Percentiles rank a stretch among this genome's conserved stretches.
Evolutionary conservation across 2,329 filamentous ascomycete genomes (phyloP).

Genomic region (Pyrenochaeta sp.): DNA sequence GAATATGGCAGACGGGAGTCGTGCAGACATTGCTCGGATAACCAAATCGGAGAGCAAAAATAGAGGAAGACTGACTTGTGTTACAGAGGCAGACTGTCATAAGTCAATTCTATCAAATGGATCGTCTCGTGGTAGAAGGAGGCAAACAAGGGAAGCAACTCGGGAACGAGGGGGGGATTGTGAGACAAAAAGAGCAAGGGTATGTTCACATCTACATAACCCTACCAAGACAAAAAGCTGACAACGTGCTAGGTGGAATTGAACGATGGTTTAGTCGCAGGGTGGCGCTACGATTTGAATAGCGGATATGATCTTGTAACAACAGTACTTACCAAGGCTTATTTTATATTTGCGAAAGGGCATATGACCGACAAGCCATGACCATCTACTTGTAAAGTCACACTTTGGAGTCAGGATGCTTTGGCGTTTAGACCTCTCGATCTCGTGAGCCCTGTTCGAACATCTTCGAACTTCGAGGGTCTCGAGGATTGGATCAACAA

Average conservation of each 20-base stretch:
- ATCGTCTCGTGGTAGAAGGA: conserved; percentile 90
- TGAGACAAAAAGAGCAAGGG: conserved; percentile 82
- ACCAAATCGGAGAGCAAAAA: too few species aligned
- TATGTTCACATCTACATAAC: conserved; percentile 56
- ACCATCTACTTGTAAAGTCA: too few species aligned
- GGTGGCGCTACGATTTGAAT: conserved; percentile 5
- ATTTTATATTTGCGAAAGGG: too few species aligned
- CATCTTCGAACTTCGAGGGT: too few species aligned
- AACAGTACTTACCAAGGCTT: too few species aligned
- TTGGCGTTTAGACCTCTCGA: too few species aligned
- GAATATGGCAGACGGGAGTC: too few species aligned
- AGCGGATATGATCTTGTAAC: conserved; percentile 14
- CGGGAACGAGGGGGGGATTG: conserved; percentile 69
- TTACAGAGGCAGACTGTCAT: conserved; percentile 89
- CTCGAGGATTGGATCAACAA: too few species aligned
- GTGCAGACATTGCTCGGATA: too few species aligned
- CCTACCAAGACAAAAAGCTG: conserved; percentile 5
- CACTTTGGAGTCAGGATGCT: too few species aligned
- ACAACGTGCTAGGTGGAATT: conserved; percentile 30
- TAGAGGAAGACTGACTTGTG: conserved; percentile 46
- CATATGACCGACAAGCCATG: too few species aligned
- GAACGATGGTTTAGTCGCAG: background rate
- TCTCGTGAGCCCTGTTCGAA: too few species aligned
- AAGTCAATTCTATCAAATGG: conserved; percentile 92
- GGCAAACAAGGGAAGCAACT: conserved; percentile 79